Evolutionary conservation across 805 yeast species (phyloP).

Genomic region (Monosporozyma aerobia): DNA sequence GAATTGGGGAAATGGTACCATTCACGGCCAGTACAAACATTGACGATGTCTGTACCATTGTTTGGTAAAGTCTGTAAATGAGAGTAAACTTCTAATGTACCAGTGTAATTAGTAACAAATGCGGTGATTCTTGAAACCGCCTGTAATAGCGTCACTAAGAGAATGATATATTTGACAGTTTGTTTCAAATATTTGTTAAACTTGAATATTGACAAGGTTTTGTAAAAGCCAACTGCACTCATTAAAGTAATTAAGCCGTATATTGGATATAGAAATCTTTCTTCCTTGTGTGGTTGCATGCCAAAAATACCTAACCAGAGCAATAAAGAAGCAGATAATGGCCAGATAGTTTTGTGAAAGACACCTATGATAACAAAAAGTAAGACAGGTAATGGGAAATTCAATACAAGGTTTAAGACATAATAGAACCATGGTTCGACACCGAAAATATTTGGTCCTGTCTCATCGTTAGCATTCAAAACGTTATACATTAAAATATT

Average conservation of each 20-base stretch:
- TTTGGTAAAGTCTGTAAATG: slow-evolving; percentile 21
- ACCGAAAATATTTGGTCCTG: slow-evolving; percentile 90
- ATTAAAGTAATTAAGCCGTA: slow-evolving; percentile 60
- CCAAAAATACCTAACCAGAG: slow-evolving; percentile 63
- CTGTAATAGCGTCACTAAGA: slow-evolving; percentile 11
- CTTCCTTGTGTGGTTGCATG: slow-evolving; percentile 86
- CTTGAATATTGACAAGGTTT: slow-evolving; percentile 10
- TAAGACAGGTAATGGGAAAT: slow-evolving; percentile 47
- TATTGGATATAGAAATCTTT: slow-evolving; percentile 78
- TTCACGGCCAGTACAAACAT: slow-evolving; percentile 86
- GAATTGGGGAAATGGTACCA: slow-evolving; percentile 93
- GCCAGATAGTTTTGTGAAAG: slow-evolving; percentile 21
- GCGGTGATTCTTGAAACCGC: slow-evolving; percentile 50
- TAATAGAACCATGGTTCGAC: slow-evolving; percentile 73
- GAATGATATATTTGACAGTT: slow-evolving; percentile 12
- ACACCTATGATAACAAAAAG: slow-evolving; percentile 26
- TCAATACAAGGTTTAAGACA: slow-evolving; percentile 54
- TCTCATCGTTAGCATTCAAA: slow-evolving; percentile 45
- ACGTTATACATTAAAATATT: slow-evolving; percentile 83
- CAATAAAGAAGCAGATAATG: slow-evolving; percentile 40
- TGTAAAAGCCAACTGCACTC: slow-evolving; percentile 44
- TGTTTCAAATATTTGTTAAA: slow-evolving; percentile 5
- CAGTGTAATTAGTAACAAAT: slow-evolving; percentile 55
- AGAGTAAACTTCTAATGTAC: slow-evolving; percentile 58
- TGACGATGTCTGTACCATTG: slow-evolving; percentile 23